These are phyloP conservation scores for Penicillium lagena DNA, from an alignment of 495 filamentous ascomycete genomes.

Conservation along the genomic window DNA sequence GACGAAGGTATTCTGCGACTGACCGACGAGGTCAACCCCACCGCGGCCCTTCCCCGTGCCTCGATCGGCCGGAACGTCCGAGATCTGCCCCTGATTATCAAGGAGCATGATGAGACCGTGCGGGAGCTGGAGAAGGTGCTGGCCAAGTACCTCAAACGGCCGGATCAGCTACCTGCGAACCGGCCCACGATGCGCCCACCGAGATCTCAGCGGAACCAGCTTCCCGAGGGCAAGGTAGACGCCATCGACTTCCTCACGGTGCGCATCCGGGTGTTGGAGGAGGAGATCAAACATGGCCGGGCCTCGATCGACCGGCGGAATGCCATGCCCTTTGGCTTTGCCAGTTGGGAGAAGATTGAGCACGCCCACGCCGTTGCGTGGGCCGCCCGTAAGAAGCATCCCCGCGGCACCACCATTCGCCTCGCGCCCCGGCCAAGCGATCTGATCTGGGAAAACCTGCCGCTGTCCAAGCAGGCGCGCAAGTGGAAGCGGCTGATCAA, in stretches of 20 bases:
- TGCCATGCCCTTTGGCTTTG: constrained; percentile 87
- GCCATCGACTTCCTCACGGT: constrained; percentile 90
- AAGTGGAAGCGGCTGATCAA: constrained; percentile 69
- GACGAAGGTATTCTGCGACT: constrained; percentile 84
- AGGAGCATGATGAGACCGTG: constrained; percentile 76
- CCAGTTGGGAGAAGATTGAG: constrained; percentile 80
- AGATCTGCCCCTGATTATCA: constrained; percentile 74
- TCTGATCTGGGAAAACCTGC: constrained; percentile 93
- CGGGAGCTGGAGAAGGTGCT: constrained; percentile 74
- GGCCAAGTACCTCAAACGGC: constrained; percentile 85
- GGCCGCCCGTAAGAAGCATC: constrained; percentile 69
- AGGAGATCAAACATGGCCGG: constrained; percentile 76
- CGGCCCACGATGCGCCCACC: constrained; percentile 74
- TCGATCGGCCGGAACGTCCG: constrained; percentile 89
- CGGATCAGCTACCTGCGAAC: constrained; percentile 69
- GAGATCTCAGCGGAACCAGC: constrained; percentile 53
- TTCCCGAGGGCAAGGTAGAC: constrained; percentile 58
- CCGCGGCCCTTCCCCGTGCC: constrained; percentile 67
- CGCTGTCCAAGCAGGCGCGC: constrained; percentile 56
- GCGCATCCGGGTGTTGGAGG: constrained; percentile 75
- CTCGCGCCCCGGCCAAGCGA: constrained; percentile 86
- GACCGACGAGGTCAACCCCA: constrained; percentile 68
- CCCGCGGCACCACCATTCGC: constrained; percentile 67
- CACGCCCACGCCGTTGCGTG: constrained; percentile 87
- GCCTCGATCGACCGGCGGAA: constrained; percentile 77